These are phyloP conservation scores for Teratosphaeria pseudoeucalypti DNA, from an alignment of 2,329 filamentous ascomycete genomes.

Conservation along the genomic window DNA sequence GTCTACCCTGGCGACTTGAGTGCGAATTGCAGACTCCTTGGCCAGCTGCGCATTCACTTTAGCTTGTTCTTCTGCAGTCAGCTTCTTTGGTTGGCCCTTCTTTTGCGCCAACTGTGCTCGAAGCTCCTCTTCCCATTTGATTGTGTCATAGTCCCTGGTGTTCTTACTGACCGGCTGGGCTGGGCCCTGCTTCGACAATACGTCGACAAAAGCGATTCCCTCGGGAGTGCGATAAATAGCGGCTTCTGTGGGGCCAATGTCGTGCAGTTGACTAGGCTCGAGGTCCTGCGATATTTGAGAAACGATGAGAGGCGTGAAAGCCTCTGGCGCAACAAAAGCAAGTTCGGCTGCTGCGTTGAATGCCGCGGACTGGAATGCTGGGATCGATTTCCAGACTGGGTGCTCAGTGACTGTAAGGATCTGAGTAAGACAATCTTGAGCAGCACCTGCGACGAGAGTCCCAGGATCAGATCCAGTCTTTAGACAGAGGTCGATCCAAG, in stretches of 20 bases:
- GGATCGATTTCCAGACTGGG: constrained; percentile 32
- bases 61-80: constrained; percentile 75
- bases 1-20: constrained; percentile 58
- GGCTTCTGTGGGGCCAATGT: constrained; percentile 75
- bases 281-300: constrained; percentile 65
- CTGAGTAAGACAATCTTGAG: constrained; percentile 56
- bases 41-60: constrained; percentile 86
- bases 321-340: constrained; percentile 82
- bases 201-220: constrained; percentile 79
- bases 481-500: constrained; percentile 85
- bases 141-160: constrained; percentile 84
- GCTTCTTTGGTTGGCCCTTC: constrained; percentile 82
- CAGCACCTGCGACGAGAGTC: constrained; percentile 54
- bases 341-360: constrained; percentile 81
- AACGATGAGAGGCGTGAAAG: constrained; percentile 66
- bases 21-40: constrained; percentile 73
- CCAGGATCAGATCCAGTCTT: constrained; percentile 75
- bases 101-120: constrained; percentile 81
- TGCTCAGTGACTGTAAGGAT: constrained; percentile 44
- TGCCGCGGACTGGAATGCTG: constrained; percentile 52
- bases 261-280: constrained; percentile 55
- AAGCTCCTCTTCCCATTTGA: constrained; percentile 96
- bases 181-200: constrained; percentile 71
- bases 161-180: constrained; percentile 70
- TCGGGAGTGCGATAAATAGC: constrained; percentile 88